Base-by-base conservation (phyloP, 2,329 filamentous ascomycete genomes). In the Curvularia spicifera region DNA sequence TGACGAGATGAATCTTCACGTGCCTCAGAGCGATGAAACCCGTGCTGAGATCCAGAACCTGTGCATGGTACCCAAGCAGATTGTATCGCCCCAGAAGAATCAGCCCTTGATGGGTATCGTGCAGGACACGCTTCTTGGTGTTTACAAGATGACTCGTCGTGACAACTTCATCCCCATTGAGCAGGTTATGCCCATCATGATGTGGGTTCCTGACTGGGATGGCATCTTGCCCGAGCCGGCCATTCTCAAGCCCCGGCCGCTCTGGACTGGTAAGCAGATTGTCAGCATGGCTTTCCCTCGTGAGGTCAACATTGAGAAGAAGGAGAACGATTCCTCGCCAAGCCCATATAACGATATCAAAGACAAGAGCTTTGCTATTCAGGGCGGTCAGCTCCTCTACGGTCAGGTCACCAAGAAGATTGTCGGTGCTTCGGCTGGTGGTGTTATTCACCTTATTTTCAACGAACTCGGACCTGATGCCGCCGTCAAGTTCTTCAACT, bases 1-100 rank as follows among this genome's bases (percentile, higher is more conserved):
- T 80, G 95, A 99, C 77, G 95, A 99, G 80, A 99, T 99, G 95
- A 99, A 99, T 76, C 87, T 99, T 81, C 95, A 99, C 85, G 96
- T 99, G 51, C 96, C 95, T 4, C 95, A 99, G 74, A 95, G 91
- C 37, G 93, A 99, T 74, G 96, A 99, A 78, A 96, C 96, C 33
- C 90, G 95, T 60, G 93, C 96, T 45, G 95, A 99, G 78, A 87
- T 99, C 68, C 91, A 88, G 77, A 90, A 98, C 75, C 86, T 99
- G 13, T 98, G 94, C 77, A 90, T 98, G 85, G 95, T 99, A n/a
- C 95, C 95, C 0, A 86, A 95, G 69, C 97, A 99, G 78, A 98
- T 99, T 71, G 96, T 99, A 9, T 99, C 96, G 1, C 95, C 95
- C 4, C 95, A 99, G 78, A 89, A 93, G 74, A 99, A 99, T 79